phyloP scores from a whole-genome alignment of 2,329 filamentous ascomycete genomes.

The Verticillium albo-atrum region DNA sequence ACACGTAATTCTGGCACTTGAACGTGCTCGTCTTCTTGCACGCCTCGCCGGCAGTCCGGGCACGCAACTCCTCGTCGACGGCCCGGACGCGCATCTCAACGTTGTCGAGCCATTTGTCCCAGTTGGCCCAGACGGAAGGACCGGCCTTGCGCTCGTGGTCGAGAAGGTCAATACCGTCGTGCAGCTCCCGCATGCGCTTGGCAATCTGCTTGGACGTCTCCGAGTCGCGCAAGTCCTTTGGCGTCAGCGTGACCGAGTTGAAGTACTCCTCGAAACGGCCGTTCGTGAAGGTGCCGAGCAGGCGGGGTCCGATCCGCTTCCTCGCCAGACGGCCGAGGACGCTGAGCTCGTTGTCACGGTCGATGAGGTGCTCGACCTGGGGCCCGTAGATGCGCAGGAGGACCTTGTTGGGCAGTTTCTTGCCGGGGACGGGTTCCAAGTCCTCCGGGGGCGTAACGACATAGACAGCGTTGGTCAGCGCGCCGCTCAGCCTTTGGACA shows the following conservation, averaged over 20 bases:
- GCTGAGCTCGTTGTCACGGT: constrained; percentile 82
- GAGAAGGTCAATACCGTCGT: constrained; percentile 86
- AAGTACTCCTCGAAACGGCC: constrained; percentile 95
- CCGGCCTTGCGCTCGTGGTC: constrained; percentile 73
- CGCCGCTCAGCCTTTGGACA: constrained; percentile 79
- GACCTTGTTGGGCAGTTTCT: constrained; percentile 59
- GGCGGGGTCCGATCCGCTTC: constrained; percentile 87
- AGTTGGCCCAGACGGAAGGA: constrained; percentile 84
- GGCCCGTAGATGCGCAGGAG: constrained; percentile 90
- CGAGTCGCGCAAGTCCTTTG: constrained; percentile 70
- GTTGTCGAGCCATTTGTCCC: constrained; percentile 82
- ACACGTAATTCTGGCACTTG: constrained; percentile 58
- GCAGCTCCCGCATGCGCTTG: constrained; percentile 94
- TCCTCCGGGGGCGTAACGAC: constrained; percentile 79
- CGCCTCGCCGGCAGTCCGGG: constrained; percentile 25
- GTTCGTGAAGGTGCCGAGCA: constrained; percentile 90
- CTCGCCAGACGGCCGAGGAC: constrained; percentile 81
- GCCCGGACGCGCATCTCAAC: constrained; percentile 55
- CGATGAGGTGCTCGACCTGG: constrained; percentile 92
- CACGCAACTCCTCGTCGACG: constrained; percentile 55
- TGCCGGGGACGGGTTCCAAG: constrained; percentile 37
- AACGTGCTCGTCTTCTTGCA: constrained; percentile 21
- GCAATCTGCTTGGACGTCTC: constrained; percentile 90
- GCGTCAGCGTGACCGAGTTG: constrained; percentile 75
- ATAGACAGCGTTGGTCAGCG: constrained; percentile 94